These are phyloP conservation scores for Letharia lupina DNA, from an alignment of 495 filamentous ascomycete genomes.

Conservation along the genomic window DNA sequence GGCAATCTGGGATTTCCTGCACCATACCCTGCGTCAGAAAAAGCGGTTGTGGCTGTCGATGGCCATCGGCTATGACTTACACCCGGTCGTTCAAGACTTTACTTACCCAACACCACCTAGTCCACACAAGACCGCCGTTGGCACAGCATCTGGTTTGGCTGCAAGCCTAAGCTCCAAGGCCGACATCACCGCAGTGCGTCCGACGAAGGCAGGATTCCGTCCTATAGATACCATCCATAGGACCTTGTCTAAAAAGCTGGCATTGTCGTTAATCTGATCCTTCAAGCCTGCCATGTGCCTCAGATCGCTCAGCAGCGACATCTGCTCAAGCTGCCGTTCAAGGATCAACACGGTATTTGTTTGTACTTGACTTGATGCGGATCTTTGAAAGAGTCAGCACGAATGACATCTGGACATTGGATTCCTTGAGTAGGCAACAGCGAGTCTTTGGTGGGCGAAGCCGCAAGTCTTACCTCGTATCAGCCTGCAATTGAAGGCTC, in stretches of 20 bases:
- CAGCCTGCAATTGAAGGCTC: slow-evolving; percentile 14
- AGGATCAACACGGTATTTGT: slow-evolving; percentile 9
- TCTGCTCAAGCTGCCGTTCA: slow-evolving; percentile 13
- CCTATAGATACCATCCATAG: slow-evolving; percentile 15
- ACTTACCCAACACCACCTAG: slow-evolving; percentile 22
- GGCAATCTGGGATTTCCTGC: slow-evolving; percentile 43
- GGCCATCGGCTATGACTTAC: background rate
- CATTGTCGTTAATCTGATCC: slow-evolving; percentile 13
- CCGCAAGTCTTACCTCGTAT: background rate
- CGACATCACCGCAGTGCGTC: slow-evolving; percentile 1
- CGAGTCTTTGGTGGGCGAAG: background rate
- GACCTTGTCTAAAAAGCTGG: slow-evolving; percentile 3
- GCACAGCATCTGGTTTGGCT: slow-evolving; percentile 6
- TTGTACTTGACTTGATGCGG: slow-evolving; percentile 8
- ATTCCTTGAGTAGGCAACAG: background rate
- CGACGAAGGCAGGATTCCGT: slow-evolving; percentile 9
- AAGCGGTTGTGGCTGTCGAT: background rate
- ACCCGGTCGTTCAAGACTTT: background rate
- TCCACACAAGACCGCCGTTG: slow-evolving; percentile 12
- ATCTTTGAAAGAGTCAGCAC: background rate
- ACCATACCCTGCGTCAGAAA: background rate
- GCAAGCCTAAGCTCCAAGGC: background rate
- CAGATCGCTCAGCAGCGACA: slow-evolving; percentile 12
- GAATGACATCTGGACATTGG: background rate
- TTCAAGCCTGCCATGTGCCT: slow-evolving; percentile 5